A percentile compares a stretch with the other conserved stretches of the same genome.
These are phyloP conservation scores for Escovopsis weberi DNA, from an alignment of 2,329 filamentous ascomycete species.

Conservation along the genomic window DNA sequence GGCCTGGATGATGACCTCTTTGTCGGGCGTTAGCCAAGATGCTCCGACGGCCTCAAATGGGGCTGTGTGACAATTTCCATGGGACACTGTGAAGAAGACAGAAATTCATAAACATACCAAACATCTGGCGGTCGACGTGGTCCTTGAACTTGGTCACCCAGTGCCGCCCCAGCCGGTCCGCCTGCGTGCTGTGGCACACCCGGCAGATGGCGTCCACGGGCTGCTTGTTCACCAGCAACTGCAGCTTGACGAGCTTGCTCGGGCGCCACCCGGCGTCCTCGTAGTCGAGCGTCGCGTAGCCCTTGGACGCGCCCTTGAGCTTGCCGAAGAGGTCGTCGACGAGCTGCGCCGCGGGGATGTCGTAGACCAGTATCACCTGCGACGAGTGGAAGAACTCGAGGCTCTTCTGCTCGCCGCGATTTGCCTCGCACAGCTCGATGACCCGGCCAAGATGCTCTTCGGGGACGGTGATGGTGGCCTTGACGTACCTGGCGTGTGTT, in stretches of 20 bases:
- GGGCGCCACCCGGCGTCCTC: slow-evolving; percentile 82
- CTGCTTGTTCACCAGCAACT: slow-evolving; percentile 82
- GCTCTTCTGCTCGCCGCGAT: slow-evolving; percentile 74
- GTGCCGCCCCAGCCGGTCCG: slow-evolving; percentile 61
- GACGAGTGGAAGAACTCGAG: slow-evolving; percentile 83
- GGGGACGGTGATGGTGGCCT: slow-evolving; percentile 75
- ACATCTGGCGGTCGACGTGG: slow-evolving; percentile 93
- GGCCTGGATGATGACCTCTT: slow-evolving; percentile 86
- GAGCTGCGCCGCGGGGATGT: slow-evolving; percentile 72
- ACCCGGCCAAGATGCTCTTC: slow-evolving; percentile 89
- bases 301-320: slow-evolving; percentile 83
- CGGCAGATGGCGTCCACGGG: slow-evolving; percentile 92
- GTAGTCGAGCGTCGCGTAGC: slow-evolving; percentile 92
- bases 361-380: slow-evolving; percentile 90
- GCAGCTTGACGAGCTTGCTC: slow-evolving; percentile 73
- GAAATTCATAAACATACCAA: slow-evolving; percentile 26
- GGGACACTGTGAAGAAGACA: no score
- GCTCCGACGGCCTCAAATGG: background rate
- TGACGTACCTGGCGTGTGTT: slow-evolving; percentile 41
- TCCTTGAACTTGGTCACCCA: slow-evolving; percentile 97
- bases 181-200: slow-evolving; percentile 71
- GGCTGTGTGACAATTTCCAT: slow-evolving; percentile 5
- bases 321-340: slow-evolving; percentile 98
- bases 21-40: slow-evolving; percentile 3
- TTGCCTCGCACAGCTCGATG: slow-evolving; percentile 86